These are phyloP conservation scores for Epichloe sibirici DNA, from an alignment of 2,329 filamentous ascomycete genomes.

Conservation along the genomic window DNA sequence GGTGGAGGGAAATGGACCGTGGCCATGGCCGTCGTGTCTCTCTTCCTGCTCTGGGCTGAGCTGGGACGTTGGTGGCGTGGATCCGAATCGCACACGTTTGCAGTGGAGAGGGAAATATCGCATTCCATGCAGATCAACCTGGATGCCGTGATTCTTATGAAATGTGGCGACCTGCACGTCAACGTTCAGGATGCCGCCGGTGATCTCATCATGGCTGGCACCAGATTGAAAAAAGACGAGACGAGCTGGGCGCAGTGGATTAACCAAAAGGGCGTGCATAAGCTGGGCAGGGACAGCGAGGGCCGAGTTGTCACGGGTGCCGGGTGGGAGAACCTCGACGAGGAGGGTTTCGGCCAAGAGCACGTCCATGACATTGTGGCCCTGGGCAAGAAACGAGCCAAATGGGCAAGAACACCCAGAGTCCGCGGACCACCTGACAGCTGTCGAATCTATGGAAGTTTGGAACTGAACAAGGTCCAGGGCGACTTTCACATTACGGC, in stretches of 20 bases:
- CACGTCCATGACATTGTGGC: conserved; percentile 87
- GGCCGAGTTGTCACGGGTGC: conserved; percentile 44
- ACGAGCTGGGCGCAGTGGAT: conserved; percentile 80
- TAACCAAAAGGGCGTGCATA: conserved; percentile 53
- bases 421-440: conserved; percentile 52
- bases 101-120: conserved; percentile 82
- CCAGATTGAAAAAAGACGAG: conserved; percentile 59
- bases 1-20: conserved; percentile 93
- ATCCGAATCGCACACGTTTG: conserved; percentile 76
- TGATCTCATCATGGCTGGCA: conserved; percentile 76
- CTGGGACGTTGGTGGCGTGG: conserved; percentile 74
- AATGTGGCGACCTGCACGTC: conserved; percentile 76
- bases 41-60: conserved; percentile 67
- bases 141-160: conserved; percentile 85
- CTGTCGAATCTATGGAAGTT: conserved; percentile 78
- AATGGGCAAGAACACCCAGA: conserved; percentile 64
- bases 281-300: conserved; percentile 41
- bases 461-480: conserved; percentile 93
- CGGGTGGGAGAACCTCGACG: conserved; percentile 42
- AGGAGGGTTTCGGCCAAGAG: conserved; percentile 63
- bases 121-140: conserved; percentile 89
- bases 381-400: conserved; percentile 49
- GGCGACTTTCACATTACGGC: conserved; percentile 98
- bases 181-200: conserved; percentile 95
- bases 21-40: conserved; percentile 61